Conservation (phyloP, 495 filamentous ascomycete genomes). For the Penicillium cosmopolitanum region DNA sequence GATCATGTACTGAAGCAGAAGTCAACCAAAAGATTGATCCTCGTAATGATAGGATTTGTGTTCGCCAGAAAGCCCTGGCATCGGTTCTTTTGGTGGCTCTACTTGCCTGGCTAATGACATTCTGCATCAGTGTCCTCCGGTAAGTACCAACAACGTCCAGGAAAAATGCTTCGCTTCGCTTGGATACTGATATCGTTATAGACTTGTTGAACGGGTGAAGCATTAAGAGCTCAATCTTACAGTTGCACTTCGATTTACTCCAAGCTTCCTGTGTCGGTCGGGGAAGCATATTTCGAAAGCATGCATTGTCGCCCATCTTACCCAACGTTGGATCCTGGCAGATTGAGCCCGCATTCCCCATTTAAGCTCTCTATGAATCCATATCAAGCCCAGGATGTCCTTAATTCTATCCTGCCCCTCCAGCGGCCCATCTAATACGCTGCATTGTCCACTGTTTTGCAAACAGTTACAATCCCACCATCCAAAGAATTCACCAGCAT, state of each 20-base stretch:
- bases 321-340: too few relatives aligned
- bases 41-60: slow-evolving; percentile 59
- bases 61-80: slow-evolving; percentile 74
- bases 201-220: slow-evolving; percentile 72
- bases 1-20: slow-evolving; percentile 55
- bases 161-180: slow-evolving; percentile 9
- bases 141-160: slow-evolving; percentile 32
- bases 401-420: slow-evolving; percentile 55
- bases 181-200: slow-evolving; percentile 27
- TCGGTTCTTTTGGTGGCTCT: slow-evolving; percentile 82
- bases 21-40: slow-evolving; percentile 41
- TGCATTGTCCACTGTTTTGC: slow-evolving; percentile 61
- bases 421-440: slow-evolving; percentile 69
- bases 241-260: neutral
- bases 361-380: too few relatives aligned
- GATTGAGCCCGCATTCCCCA: too few relatives aligned
- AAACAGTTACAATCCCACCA: slow-evolving; percentile 68
- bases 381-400: slow-evolving; percentile 44
- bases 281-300: neutral
- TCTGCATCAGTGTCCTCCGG: slow-evolving; percentile 86
- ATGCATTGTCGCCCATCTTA: neutral
- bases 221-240: slow-evolving; percentile 18
- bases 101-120: slow-evolving; percentile 87
- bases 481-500: slow-evolving; percentile 46
- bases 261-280: neutral